phyloP scores from a whole-genome alignment of 352 stramenopile genomes.

The Halophytophthora batemanensis region DNA sequence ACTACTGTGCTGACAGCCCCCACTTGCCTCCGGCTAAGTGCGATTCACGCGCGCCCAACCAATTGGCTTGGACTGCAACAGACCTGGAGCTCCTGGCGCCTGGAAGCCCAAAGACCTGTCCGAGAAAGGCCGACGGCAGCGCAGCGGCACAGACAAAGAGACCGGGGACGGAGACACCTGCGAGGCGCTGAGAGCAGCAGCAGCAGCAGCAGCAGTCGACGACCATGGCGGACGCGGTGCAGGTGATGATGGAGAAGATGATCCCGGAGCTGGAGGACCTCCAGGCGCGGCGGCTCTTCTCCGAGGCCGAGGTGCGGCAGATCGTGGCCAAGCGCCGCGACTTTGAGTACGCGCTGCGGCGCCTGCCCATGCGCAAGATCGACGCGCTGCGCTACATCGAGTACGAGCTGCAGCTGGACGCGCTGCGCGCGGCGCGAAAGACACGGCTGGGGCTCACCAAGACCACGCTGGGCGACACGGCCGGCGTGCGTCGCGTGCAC shows the following conservation, averaged over 20 bases:
- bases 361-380: slow-evolving; percentile 86
- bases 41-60: slow-evolving; percentile 23
- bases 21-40: slow-evolving; percentile 15
- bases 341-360: slow-evolving; percentile 92
- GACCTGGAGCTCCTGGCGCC: slow-evolving; percentile 3
- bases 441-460: slow-evolving; percentile 65
- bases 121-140: not conserved
- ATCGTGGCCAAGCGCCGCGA: slow-evolving; percentile 87
- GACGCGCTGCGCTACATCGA: slow-evolving; percentile 93
- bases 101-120: not conserved
- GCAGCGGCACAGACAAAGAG: too few relatives aligned
- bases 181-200: too few relatives aligned
- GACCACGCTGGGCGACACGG: slow-evolving; percentile 67
- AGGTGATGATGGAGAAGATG: slow-evolving; percentile 93
- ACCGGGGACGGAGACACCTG: too few relatives aligned
- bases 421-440: slow-evolving; percentile 83
- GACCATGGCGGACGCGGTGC: slow-evolving; percentile 91
- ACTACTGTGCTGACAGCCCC: too few relatives aligned
- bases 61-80: slow-evolving; percentile 12
- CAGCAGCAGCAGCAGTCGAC: not conserved
- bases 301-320: slow-evolving; percentile 83
- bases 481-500: slow-evolving; percentile 70
- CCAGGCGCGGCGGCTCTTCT: slow-evolving; percentile 85
- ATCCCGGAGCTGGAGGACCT: slow-evolving; percentile 93
- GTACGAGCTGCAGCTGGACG: slow-evolving; percentile 92